These are phyloP conservation scores for Neocucurbitaria cava DNA, from an alignment of 2,329 filamentous ascomycete genomes.

Conservation along the genomic window DNA sequence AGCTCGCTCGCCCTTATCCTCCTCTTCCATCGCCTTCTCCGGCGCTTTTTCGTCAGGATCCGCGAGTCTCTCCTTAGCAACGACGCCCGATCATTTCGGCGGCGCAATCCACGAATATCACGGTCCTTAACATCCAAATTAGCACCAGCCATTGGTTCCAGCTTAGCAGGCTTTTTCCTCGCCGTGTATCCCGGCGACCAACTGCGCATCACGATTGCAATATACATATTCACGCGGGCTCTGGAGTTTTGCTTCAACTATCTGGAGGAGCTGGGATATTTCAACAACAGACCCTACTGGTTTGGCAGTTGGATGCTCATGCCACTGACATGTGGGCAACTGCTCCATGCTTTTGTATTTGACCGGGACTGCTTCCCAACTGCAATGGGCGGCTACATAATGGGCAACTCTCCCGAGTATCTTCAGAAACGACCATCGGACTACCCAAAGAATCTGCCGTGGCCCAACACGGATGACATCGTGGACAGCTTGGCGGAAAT, in stretches of 20 bases:
- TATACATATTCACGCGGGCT: conserved; percentile 81
- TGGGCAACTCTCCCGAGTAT: conserved; percentile 77
- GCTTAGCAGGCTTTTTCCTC: conserved; percentile 82
- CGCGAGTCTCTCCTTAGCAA: conserved; percentile 79
- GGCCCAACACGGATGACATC: conserved; percentile 79
- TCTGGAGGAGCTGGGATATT: conserved; percentile 72
- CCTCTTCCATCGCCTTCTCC: conserved; percentile 85
- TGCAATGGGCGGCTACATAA: conserved; percentile 69
- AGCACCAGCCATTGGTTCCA: conserved; percentile 89
- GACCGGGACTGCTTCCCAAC: conserved; percentile 61
- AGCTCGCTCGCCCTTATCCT: conserved; percentile 84
- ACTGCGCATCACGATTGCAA: conserved; percentile 78
- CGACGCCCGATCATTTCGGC: conserved; percentile 80
- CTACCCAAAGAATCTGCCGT: conserved; percentile 70
- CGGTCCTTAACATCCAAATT: conserved; percentile 79
- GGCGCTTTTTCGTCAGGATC: conserved; percentile 85
- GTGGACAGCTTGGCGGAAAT: conserved; percentile 83
- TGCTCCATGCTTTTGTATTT: conserved; percentile 60
- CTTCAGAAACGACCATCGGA: conserved; percentile 74
- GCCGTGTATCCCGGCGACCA: conserved; percentile 76
- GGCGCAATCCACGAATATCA: conserved; percentile 79
- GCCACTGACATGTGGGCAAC: conserved; percentile 57
- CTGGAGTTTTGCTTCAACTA: conserved; percentile 88
- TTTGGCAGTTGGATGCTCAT: conserved; percentile 61
- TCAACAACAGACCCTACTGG: conserved; percentile 73